phyloP scores from a whole-genome alignment of 352 stramenopile genomes.

The Phytopythium chamaehyphon region DNA sequence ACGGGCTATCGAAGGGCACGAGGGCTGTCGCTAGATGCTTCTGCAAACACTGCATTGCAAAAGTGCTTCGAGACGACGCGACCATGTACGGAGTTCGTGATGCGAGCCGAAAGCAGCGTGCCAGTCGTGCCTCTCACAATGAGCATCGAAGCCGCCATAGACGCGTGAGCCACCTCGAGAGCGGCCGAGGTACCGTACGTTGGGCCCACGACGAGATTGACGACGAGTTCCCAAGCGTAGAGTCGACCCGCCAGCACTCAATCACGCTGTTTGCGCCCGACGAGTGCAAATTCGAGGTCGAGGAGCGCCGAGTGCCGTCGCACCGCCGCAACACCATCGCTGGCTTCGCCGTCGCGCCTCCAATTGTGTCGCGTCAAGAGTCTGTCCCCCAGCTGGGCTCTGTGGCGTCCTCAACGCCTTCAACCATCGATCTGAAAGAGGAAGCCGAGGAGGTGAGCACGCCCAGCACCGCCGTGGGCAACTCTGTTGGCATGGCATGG shows the following conservation, averaged over 20 bases:
- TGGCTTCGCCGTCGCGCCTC: not conserved
- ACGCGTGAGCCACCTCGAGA: not conserved
- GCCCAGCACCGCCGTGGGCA: not conserved
- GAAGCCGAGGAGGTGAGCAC: not conserved
- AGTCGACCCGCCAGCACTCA: slow-evolving; percentile 18
- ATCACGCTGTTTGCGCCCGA: slow-evolving; percentile 19
- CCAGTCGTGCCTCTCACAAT: not conserved
- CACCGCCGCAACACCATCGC: slow-evolving; percentile 11
- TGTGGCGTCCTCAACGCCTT: not conserved
- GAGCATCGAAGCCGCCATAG: not conserved
- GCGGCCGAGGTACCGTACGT: slow-evolving; percentile 6
- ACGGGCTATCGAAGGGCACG: not conserved
- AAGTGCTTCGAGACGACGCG: slow-evolving; percentile 47
- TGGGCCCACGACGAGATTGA: slow-evolving; percentile 46
- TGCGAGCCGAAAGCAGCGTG: slow-evolving; percentile 9
- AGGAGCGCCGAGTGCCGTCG: slow-evolving; percentile 4
- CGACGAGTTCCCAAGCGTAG: slow-evolving; percentile 16
- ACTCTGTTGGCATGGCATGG: slow-evolving; percentile 1
- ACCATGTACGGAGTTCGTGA: slow-evolving; percentile 42
- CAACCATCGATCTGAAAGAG: not conserved
- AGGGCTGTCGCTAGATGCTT: slow-evolving; percentile 40
- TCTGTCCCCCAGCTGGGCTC: slow-evolving; percentile 1
- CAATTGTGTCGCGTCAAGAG: not conserved
- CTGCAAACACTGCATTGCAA: slow-evolving; percentile 50
- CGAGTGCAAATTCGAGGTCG: slow-evolving; percentile 15